phyloP scores from a whole-genome alignment of 2,329 filamentous ascomycete species.

The Neopestalotiopsis rosae region DNA sequence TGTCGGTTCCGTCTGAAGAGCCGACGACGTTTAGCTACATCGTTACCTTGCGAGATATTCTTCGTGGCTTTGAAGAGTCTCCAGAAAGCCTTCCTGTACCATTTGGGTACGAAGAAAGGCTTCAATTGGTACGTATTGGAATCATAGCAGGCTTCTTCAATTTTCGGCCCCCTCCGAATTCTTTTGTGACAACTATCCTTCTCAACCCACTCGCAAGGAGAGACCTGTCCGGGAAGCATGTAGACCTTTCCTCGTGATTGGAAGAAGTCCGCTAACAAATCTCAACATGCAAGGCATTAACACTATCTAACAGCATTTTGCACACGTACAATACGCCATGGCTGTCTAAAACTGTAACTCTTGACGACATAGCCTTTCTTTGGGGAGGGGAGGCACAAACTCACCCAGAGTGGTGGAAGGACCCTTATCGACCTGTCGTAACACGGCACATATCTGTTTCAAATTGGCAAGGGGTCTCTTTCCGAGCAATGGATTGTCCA shows the following conservation, averaged over 20 bases:
- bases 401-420: no score
- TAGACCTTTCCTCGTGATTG: no score
- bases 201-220: no score
- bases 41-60: not conserved
- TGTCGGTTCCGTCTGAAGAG: not conserved
- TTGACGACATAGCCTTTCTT: slow-evolving; percentile 7
- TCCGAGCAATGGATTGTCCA: not conserved
- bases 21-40: not conserved
- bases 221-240: no score
- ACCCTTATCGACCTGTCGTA: not conserved
- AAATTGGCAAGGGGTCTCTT: no score
- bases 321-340: slow-evolving; percentile 6
- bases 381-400: not conserved
- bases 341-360: not conserved
- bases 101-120: not conserved
- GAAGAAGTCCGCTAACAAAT: no score
- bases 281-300: not conserved
- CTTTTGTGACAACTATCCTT: no score
- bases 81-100: not conserved
- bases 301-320: not conserved
- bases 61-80: not conserved
- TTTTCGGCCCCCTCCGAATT: no score
- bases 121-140: not conserved
- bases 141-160: no score
- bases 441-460: no score